Percentiles rank a stretch among this genome's conserved stretches.
phyloP scores from a whole-genome alignment of 2,329 filamentous ascomycete species.

The Botrytis aclada region DNA sequence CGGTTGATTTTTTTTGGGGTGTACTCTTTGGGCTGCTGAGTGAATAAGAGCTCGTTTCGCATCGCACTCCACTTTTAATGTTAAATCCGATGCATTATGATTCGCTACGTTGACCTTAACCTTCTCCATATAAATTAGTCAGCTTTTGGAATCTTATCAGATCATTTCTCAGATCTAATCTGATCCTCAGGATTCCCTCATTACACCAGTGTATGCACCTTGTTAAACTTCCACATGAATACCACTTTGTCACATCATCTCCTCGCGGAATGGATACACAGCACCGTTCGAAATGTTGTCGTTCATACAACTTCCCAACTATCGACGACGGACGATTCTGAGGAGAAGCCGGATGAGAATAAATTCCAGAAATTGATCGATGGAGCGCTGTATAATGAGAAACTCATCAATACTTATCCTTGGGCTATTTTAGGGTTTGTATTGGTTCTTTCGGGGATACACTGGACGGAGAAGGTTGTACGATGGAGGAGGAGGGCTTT shows the following conservation, averaged over 20 bases:
- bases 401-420: conserved; percentile 10
- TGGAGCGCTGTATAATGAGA: conserved; percentile 6
- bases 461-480: conserved; percentile 28
- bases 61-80: not conserved
- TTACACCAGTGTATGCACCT: not conserved
- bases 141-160: conserved; percentile 4
- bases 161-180: conserved; percentile 12
- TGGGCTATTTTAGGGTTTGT: not conserved
- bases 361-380: conserved; percentile 13
- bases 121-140: not conserved
- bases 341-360: not conserved
- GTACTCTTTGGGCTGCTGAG: not conserved
- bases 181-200: not conserved
- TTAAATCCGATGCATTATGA: not conserved
- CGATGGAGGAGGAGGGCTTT: conserved; percentile 27
- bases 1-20: not conserved
- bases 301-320: not conserved
- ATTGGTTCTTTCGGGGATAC: conserved; percentile 22
- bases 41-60: not conserved
- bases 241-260: not conserved
- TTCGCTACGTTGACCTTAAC: not conserved
- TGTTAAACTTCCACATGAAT: conserved; percentile 7
- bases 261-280: conserved; percentile 9
- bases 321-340: not conserved
- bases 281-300: not conserved